phyloP scores from a whole-genome alignment of 1,284 basidiomycete genomes.

The Polyporus tsugae region DNA sequence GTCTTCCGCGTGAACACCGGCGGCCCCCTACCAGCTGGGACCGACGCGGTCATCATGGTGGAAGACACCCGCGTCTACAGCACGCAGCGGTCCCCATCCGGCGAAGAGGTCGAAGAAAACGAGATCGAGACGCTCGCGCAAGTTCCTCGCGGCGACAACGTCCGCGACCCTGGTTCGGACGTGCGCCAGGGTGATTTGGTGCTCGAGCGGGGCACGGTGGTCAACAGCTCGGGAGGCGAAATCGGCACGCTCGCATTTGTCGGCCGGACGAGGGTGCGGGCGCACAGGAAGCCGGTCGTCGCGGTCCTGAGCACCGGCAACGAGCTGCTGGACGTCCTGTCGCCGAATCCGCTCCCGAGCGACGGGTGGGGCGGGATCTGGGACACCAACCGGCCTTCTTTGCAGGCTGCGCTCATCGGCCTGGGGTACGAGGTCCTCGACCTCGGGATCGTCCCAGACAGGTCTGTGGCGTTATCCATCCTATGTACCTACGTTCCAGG shows the following conservation, averaged over 20 bases:
- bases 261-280: constrained; percentile 73
- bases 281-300: constrained; percentile 76
- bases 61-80: constrained; percentile 84
- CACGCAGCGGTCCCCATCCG: constrained; percentile 45
- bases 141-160: constrained; percentile 74
- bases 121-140: constrained; percentile 74
- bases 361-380: constrained; percentile 75
- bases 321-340: constrained; percentile 76
- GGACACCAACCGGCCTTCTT: constrained; percentile 87
- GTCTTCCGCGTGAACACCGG: constrained; percentile 86
- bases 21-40: constrained; percentile 75
- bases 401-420: constrained; percentile 73
- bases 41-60: constrained; percentile 89
- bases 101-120: constrained; percentile 63
- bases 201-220: constrained; percentile 65
- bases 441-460: constrained; percentile 81
- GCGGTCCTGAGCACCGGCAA: constrained; percentile 89
- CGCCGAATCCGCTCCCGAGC: constrained; percentile 43
- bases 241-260: constrained; percentile 88
- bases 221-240: constrained; percentile 80
- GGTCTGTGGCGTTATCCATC: constrained; percentile 49
- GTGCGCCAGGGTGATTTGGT: constrained; percentile 74
- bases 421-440: constrained; percentile 84
- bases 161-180: constrained; percentile 79
- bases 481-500: background rate